Conservation (phyloP, 129 eudicot species). For the Arctium minus region DNA sequence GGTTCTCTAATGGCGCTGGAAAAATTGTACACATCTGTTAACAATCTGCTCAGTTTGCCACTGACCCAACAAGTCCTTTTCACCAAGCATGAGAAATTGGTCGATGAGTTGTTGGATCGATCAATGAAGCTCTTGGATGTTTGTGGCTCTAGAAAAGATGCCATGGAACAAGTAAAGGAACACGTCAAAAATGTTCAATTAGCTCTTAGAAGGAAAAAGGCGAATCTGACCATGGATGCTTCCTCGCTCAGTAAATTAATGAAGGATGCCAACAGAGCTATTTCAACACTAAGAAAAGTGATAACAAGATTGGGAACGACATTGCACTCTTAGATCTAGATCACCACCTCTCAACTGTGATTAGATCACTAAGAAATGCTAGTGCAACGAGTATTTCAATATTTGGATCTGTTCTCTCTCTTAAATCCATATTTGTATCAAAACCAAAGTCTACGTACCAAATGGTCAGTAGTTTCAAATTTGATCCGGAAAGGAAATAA, state of each 20-base stretch:
- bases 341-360: conserved; percentile 19
- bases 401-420: conserved; percentile 21
- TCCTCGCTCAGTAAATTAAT: conserved; percentile 18
- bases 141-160: conserved; percentile 29
- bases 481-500: conserved; percentile 22
- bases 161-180: conserved; percentile 29
- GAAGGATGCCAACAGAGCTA: conserved; percentile 27
- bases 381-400: conserved; percentile 28
- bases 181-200: conserved; percentile 30
- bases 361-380: conserved; percentile 29
- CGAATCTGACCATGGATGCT: conserved; percentile 9
- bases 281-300: conserved; percentile 17
- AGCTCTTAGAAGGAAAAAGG: conserved; percentile 28
- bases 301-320: background rate
- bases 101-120: conserved; percentile 35
- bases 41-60: conserved; percentile 27
- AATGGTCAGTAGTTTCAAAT: conserved; percentile 40
- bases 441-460: conserved; percentile 28
- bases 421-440: conserved; percentile 15
- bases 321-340: conserved; percentile 13
- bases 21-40: conserved; percentile 19
- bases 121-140: conserved; percentile 37
- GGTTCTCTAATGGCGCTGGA: background rate
- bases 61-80: conserved; percentile 33
- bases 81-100: conserved; percentile 13